Percentiles rank a stretch among this genome's conserved stretches.
phyloP scores from a whole-genome alignment of 106 monocot genomes.

The Agapanthus africanus region DNA sequence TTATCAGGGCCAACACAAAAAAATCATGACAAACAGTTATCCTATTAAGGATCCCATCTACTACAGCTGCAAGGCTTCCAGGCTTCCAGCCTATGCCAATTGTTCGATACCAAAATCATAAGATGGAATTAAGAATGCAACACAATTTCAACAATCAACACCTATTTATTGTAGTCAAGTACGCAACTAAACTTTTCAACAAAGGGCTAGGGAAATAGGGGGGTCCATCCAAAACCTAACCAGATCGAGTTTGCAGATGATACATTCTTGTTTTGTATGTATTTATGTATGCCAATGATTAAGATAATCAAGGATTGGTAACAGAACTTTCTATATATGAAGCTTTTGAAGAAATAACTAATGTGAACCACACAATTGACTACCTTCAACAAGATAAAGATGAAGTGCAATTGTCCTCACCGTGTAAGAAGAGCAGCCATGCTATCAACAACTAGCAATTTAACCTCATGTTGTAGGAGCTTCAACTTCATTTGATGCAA shows the following conservation, averaged over 20 bases:
- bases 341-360: neutral
- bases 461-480: constrained; percentile 73
- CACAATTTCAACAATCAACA: too few relatives aligned
- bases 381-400: neutral
- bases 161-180: neutral
- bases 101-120: neutral
- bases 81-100: neutral
- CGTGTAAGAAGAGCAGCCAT: constrained; percentile 69
- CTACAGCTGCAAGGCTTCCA: neutral
- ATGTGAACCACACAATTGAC: too few relatives aligned
- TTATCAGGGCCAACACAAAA: neutral
- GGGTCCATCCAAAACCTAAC: neutral
- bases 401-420: constrained; percentile 26
- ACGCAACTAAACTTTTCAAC: neutral
- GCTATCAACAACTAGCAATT: constrained; percentile 87
- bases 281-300: neutral
- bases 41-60: neutral
- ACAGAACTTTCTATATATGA: neutral
- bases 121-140: neutral
- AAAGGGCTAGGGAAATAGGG: neutral
- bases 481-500: constrained; percentile 70
- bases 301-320: neutral
- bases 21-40: neutral
- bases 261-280: neutral
- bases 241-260: neutral